Base-by-base conservation (phyloP, 345 rosid genomes). In the Rhizophora apiculata region DNA sequence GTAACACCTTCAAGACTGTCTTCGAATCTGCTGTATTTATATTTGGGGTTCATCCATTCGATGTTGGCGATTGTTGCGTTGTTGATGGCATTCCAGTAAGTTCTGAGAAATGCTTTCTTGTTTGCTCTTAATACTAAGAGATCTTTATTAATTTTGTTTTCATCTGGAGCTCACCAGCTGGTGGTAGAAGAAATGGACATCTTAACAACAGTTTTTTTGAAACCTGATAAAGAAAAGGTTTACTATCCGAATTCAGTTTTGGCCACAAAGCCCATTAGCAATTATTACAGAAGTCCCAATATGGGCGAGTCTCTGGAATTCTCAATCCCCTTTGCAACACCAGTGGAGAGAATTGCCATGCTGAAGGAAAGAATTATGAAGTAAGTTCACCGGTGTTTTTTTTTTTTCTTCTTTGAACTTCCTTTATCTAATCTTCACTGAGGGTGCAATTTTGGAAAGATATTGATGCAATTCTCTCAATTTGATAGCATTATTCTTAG, bases 181-280 rank as follows among this genome's bases (percentile, higher is more conserved):
- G 13, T 89, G 82, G 96, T 91, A 39, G 97, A 91, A 79, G 96
- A 89, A 74, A 87, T 91, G 90, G 79, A 91, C 79, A 83, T 91
- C 26, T 75, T 91, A 60, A 86, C 84, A 1, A 89, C 97, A 0
- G 86, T 89, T 53, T 89, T 91, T 84, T 64, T 91, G 85, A 86
- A 84, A 75, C 78, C 85, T 48, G 58, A 86, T 67, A 81, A 80
- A 16, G 96, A 91, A 74, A 89, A 91, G 78, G 69, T 91, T 27
- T 87, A 82, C 73, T 91, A 83, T 69, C 97, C 97, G 19, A 91
- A 91, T 76, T 68, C 88, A 15, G 81, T 78, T 73, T 74, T 91
- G 80, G 75, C 85, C 46, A 66, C 88, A 1, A 91, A 89, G 69
- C 84, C 97, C 0, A 87, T 91, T 64, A 79, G 93, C 80, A 91